Conservation (phyloP, 2,329 filamentous ascomycete species). For the Neofusicoccum sp. region DNA sequence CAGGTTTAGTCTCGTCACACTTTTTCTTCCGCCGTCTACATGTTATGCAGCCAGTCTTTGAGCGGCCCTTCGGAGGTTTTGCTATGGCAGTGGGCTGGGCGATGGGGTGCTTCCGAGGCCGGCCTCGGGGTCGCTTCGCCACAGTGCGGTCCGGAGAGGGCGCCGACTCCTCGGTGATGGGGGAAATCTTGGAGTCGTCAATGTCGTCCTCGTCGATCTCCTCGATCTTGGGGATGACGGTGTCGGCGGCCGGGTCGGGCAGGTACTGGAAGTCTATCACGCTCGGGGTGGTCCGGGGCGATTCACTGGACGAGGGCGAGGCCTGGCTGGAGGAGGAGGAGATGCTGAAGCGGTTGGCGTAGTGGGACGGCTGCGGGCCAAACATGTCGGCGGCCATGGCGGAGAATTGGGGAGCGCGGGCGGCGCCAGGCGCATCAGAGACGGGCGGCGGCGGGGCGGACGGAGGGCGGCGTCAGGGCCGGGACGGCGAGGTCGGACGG, state of each 20-base stretch:
- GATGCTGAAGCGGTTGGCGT: slow-evolving; percentile 34
- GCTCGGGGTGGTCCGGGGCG: slow-evolving; percentile 35
- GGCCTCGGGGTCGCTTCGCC: slow-evolving; percentile 57
- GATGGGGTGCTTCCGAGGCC: slow-evolving; percentile 78
- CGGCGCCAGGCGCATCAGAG: neutral
- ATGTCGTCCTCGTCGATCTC: slow-evolving; percentile 49
- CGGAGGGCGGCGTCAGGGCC: neutral
- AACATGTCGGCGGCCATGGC: slow-evolving; percentile 37
- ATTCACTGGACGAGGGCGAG: slow-evolving; percentile 43
- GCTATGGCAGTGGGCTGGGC: slow-evolving; percentile 57
- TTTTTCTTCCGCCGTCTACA: slow-evolving; percentile 62
- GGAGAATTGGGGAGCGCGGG: slow-evolving; percentile 7
- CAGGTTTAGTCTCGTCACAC: slow-evolving; percentile 52
- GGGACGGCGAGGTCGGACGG: neutral
- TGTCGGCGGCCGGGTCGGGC: slow-evolving; percentile 28
- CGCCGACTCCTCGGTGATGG: slow-evolving; percentile 31
- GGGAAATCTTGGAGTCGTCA: slow-evolving; percentile 37
- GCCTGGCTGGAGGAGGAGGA: slow-evolving; percentile 40
- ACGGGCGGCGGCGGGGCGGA: neutral
- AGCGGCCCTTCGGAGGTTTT: slow-evolving; percentile 73
- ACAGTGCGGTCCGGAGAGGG: slow-evolving; percentile 35
- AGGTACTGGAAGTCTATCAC: slow-evolving; percentile 28
- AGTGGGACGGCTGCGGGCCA: slow-evolving; percentile 34
- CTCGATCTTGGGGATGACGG: slow-evolving; percentile 54
- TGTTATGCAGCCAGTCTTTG: slow-evolving; percentile 59